Conservation (phyloP, 805 yeast species). For the Candida patagonica region DNA sequence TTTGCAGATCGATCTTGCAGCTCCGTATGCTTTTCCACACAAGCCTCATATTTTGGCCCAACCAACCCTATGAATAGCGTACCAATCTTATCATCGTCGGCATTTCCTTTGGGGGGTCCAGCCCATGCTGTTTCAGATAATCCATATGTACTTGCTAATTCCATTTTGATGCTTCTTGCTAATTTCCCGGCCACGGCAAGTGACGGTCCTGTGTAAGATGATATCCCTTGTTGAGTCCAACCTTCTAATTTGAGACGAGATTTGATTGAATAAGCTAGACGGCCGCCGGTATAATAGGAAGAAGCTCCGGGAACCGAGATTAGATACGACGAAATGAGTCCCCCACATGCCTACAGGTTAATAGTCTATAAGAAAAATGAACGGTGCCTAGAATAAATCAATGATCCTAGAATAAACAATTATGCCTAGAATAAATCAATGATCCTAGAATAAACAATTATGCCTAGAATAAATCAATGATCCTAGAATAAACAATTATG, state of each 20-base stretch:
- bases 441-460: too few species aligned
- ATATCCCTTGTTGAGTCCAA: constrained; percentile 65
- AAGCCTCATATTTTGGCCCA: constrained; percentile 50
- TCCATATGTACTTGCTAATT: constrained; percentile 74
- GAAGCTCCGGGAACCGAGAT: constrained; percentile 85
- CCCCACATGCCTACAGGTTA: constrained; percentile 61
- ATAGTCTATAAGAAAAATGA: too few species aligned
- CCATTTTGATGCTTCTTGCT: constrained; percentile 71
- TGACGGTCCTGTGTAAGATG: constrained; percentile 71
- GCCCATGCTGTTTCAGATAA: constrained; percentile 85
- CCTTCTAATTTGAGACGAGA: constrained; percentile 70
- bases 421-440: too few species aligned
- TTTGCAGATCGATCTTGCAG: constrained; percentile 47
- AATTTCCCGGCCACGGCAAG: constrained; percentile 64
- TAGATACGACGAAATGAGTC: constrained; percentile 67
- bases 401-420: too few species aligned
- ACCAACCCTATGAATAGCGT: constrained; percentile 62
- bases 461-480: too few species aligned
- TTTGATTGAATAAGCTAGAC: constrained; percentile 66
- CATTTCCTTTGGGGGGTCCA: constrained; percentile 46
- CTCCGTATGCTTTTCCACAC: constrained; percentile 39
- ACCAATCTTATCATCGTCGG: constrained; percentile 34
- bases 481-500: too few species aligned
- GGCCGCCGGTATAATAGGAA: constrained; percentile 73
- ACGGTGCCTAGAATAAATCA: too few species aligned